Percentiles rank a stretch among this genome's conserved stretches.
phyloP scores from a whole-genome alignment of 2,329 filamentous ascomycete genomes.

The Alternaria sp. region DNA sequence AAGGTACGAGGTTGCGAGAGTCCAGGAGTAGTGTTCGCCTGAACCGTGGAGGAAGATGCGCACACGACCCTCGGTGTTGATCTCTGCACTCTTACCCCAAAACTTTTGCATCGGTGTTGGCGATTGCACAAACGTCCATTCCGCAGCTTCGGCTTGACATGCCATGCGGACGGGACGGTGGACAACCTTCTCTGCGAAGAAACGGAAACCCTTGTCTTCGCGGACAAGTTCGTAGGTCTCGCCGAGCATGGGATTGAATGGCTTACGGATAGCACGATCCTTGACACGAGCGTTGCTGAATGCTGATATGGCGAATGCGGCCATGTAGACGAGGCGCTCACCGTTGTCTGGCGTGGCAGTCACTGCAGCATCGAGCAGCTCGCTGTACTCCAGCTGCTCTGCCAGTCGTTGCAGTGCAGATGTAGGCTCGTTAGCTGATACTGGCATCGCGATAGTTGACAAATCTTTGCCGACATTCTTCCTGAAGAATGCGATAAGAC shows the following conservation, averaged over 20 bases:
- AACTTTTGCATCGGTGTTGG: constrained; percentile 94
- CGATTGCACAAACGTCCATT: constrained; percentile 88
- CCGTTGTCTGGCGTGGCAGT: constrained; percentile 62
- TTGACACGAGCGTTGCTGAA: constrained; percentile 85
- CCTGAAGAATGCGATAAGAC: constrained; percentile 89
- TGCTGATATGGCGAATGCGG: constrained; percentile 89
- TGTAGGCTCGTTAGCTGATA: constrained; percentile 92
- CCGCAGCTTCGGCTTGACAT: constrained; percentile 86
- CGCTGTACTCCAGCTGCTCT: constrained; percentile 90
- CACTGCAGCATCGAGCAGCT: constrained; percentile 76
- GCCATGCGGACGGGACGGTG: constrained; percentile 93
- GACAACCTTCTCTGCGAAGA: constrained; percentile 94
- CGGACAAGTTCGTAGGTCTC: constrained; percentile 95
- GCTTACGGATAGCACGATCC: constrained; percentile 92
- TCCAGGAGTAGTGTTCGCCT: constrained; percentile 90
- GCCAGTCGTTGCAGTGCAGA: constrained; percentile 88
- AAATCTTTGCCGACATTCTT: constrained; percentile 99
- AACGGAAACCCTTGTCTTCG: constrained; percentile 84
- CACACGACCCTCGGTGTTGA: constrained; percentile 89
- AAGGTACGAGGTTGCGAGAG: constrained; percentile 85
- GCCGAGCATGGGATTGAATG: constrained; percentile 95
- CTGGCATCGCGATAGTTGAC: constrained; percentile 96
- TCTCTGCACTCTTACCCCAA: constrained; percentile 96
- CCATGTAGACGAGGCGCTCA: constrained; percentile 83
- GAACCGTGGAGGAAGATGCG: constrained; percentile 77